Base-by-base conservation (phyloP, 2,329 filamentous ascomycete species). In the Endoconidiophora laricicola region DNA sequence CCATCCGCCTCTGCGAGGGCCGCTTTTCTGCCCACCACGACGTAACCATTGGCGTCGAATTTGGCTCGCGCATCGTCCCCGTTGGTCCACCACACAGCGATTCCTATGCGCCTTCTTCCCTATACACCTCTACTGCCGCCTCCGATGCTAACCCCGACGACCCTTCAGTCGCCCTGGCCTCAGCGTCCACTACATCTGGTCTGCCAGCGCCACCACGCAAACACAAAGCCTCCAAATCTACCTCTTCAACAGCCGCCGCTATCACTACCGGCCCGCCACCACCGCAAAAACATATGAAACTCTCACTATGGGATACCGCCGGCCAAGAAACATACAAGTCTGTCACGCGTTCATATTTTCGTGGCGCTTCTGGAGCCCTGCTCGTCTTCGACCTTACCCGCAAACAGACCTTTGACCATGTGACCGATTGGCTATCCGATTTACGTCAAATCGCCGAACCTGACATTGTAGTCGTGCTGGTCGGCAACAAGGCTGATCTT, bases 281-380 rank as follows among this genome's bases (percentile, higher is more conserved):
- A 12, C 67, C 66, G 26, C 78, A 81, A 63, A 81, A 78, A 60
- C 82, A 90, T 68, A 94, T 94, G 87, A 94, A 94, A 66, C 74
- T 94, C 4, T 86, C 81, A 42, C 71, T 96, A 9, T 96, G 90
- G 90, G 90, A 95, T 62, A 96, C 90, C 1, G 90, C 90, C 14
- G 90, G 90, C 23, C 90, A 96, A 65, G 90, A 96, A 69, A 94
- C 87, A 10, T 96, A 96, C 71, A 95, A 95, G 65, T 90, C 83
- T 42, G 91, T 96, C 53, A 96, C 90, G 6, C 74, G 90, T 49
- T 91, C 84, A 54, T 95, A 95, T 68, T 94, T 94, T 66, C 82
- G 88, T 48, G 88, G 87, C 59, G 75, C 75, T 14, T 76, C 72
- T 23, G 75, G 75, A 53, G 75, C 74, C 43, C 73, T 98, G 12